phyloP scores from a whole-genome alignment of 352 stramenopile species.

The Pythium rhizo-oryzae region DNA sequence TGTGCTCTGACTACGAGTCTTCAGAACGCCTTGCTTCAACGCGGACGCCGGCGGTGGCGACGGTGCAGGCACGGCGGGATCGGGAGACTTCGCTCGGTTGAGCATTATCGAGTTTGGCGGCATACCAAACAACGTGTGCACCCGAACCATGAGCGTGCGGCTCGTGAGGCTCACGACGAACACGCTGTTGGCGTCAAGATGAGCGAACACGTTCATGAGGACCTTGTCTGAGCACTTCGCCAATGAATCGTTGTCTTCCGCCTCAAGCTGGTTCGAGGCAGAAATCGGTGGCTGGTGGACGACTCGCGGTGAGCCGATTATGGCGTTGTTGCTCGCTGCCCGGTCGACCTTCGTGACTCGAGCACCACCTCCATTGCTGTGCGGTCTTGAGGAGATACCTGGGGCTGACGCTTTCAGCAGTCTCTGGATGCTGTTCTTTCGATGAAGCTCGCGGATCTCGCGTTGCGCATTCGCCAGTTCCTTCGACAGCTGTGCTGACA shows the following conservation, averaged over 20 bases:
- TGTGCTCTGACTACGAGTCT: slow-evolving; percentile 19
- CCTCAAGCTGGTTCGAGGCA: slow-evolving; percentile 14
- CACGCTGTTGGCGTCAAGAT: slow-evolving; percentile 73
- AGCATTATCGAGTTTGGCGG: slow-evolving; percentile 33
- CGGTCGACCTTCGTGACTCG: slow-evolving; percentile 6
- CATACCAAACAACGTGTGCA: slow-evolving; percentile 73
- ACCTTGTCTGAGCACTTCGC: slow-evolving; percentile 50
- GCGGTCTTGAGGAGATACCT: slow-evolving; percentile 1
- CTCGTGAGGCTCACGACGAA: slow-evolving; percentile 69
- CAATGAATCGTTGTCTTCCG: slow-evolving; percentile 28
- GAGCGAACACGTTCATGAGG: slow-evolving; percentile 69
- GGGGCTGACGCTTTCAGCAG: slow-evolving; percentile 42
- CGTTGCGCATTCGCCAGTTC: slow-evolving; percentile 70
- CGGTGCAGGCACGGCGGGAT: slow-evolving; percentile 16
- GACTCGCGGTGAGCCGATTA: not conserved
- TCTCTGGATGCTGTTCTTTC: slow-evolving; percentile 69
- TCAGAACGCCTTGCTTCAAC: slow-evolving; percentile 23
- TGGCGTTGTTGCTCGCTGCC: not conserved
- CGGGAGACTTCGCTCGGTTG: slow-evolving; percentile 10
- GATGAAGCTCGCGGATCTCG: slow-evolving; percentile 73
- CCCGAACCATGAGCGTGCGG: slow-evolving; percentile 48
- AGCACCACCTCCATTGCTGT: slow-evolving; percentile 11
- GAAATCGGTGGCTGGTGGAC: not conserved
- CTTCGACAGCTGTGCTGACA: slow-evolving; percentile 60
- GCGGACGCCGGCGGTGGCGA: slow-evolving; percentile 7